These are phyloP conservation scores for Wickerhamiella brachini DNA, from an alignment of 805 yeast species.

Conservation along the genomic window DNA sequence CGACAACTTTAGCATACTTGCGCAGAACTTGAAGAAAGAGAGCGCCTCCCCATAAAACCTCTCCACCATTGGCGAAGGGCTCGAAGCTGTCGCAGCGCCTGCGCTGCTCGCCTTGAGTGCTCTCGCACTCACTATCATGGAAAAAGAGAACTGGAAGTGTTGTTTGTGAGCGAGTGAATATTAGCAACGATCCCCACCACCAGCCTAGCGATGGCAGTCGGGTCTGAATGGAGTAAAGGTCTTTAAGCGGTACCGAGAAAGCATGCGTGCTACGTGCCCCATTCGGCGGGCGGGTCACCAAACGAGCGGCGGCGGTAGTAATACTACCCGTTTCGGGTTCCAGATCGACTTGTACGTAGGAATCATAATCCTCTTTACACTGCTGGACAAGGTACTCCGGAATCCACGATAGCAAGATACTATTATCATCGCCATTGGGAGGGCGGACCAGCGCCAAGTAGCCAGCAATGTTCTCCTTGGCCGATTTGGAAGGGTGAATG, in stretches of 20 bases:
- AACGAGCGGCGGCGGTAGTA: slow-evolving; percentile 15
- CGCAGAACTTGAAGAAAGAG: slow-evolving; percentile 49
- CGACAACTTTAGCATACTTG: slow-evolving; percentile 46
- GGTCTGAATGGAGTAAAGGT: slow-evolving; percentile 65
- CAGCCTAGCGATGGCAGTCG: slow-evolving; percentile 74
- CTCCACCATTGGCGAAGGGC: slow-evolving; percentile 40
- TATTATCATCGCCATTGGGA: slow-evolving; percentile 33
- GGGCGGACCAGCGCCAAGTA: slow-evolving; percentile 53
- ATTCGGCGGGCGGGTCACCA: slow-evolving; percentile 38
- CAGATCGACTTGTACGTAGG: slow-evolving; percentile 39
- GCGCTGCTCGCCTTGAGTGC: slow-evolving; percentile 51
- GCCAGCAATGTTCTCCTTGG: slow-evolving; percentile 71
- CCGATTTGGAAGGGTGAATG: slow-evolving; percentile 65
- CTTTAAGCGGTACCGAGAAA: slow-evolving; percentile 46
- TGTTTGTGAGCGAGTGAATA: slow-evolving; percentile 49
- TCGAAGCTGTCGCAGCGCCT: slow-evolving; percentile 52
- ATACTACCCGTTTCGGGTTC: slow-evolving; percentile 20
- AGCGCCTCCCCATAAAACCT: slow-evolving; percentile 80
- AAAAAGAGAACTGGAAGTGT: slow-evolving; percentile 76
- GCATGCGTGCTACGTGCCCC: slow-evolving; percentile 49
- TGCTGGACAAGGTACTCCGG: slow-evolving; percentile 32
- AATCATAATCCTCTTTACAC: slow-evolving; percentile 32
- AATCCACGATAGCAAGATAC: slow-evolving; percentile 51
- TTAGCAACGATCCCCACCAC: slow-evolving; percentile 82
- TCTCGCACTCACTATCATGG: slow-evolving; percentile 78